These are phyloP conservation scores for Penicillium waksmanii DNA, from an alignment of 495 filamentous ascomycete species.

Conservation along the genomic window DNA sequence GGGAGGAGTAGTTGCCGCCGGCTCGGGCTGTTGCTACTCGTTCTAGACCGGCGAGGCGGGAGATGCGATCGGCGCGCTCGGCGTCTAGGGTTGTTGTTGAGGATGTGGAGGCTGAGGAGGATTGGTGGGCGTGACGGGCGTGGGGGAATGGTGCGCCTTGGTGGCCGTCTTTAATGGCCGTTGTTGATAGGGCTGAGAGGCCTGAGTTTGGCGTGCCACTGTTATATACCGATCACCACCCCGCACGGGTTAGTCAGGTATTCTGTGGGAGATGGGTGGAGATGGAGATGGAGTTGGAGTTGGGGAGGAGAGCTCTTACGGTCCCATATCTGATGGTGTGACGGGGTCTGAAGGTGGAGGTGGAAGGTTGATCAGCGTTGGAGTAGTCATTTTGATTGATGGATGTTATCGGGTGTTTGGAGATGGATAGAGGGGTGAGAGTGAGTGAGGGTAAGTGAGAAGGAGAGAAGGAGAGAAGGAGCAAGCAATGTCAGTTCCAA, in stretches of 20 bases:
- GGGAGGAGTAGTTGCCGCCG: slow-evolving; percentile 39
- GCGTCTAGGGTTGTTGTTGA: slow-evolving; percentile 77
- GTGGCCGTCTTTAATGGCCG: slow-evolving; percentile 92
- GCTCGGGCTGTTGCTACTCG: slow-evolving; percentile 71
- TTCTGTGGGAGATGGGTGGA: neutral
- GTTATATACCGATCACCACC: slow-evolving; percentile 1
- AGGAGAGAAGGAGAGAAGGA: neutral
- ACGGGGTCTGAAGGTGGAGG: slow-evolving; percentile 81
- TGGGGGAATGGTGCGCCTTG: slow-evolving; percentile 67
- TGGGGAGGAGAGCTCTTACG: slow-evolving; percentile 61
- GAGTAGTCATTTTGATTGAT: slow-evolving; percentile 36
- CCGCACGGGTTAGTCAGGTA: slow-evolving; percentile 12
- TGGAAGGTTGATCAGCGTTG: slow-evolving; percentile 84
- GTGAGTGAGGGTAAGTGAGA: neutral
- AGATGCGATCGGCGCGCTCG: slow-evolving; percentile 92
- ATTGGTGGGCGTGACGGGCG: slow-evolving; percentile 57
- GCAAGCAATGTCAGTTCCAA: slow-evolving; percentile 1
- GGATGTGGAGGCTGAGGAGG: slow-evolving; percentile 52
- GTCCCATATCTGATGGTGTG: slow-evolving; percentile 85
- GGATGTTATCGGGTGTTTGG: neutral
- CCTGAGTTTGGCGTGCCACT: slow-evolving; percentile 92
- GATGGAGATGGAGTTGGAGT: neutral
- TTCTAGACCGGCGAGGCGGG: slow-evolving; percentile 83
- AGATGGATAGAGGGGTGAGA: neutral
- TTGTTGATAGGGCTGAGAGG: slow-evolving; percentile 84